Evolutionary conservation across 106 monocot species (phyloP), one percentile per base, ranked within the genome.

Genomic region (Posidonia australis): DNA sequence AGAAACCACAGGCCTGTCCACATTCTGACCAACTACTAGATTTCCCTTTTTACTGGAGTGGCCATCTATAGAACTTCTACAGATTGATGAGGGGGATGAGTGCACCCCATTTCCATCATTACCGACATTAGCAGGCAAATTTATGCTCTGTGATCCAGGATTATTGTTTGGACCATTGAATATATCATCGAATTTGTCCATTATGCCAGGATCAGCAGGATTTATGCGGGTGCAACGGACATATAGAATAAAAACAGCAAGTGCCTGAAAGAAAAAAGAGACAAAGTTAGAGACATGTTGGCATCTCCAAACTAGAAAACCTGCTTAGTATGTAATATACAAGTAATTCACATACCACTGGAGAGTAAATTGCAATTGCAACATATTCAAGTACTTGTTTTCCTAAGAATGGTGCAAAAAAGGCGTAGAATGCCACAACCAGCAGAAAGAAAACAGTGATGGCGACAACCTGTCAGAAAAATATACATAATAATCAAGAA

Each of bases 171-270:
- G 72, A 21, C 66, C 46, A 55, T 78, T 53, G 22, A 63, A 46
- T 26, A 68, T 78, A 65, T 80, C 67, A 61, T 84, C 78, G 75
- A 91, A 98, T 51, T 79, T 90, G 17, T 68, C 55, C 90, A 91
- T 87, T 49, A 98, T 91, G 55, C 96, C 96, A 67, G 96, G 90
- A 81, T 98, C 96, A 41, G 96, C 96, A 65, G 96, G 96, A 70
- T 98, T 91, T 54, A 98, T 87, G 23, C 87, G 79, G 24, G 90
- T 98, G 63, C 85, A 84, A 12, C 90, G 90, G 10, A 87, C 75
- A 58, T 98, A 98, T 43, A 98, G 82, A 54, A 98, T 78, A 71
- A 98, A 98, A 58, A 98, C 96, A 41, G 81, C 75, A 75, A 90
- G 44, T 73, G 84, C 96, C 96, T 98, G 77, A 70, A 78, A 49